phyloP scores from a whole-genome alignment of 805 yeast species.

The Metschnikowia picachoensis region DNA sequence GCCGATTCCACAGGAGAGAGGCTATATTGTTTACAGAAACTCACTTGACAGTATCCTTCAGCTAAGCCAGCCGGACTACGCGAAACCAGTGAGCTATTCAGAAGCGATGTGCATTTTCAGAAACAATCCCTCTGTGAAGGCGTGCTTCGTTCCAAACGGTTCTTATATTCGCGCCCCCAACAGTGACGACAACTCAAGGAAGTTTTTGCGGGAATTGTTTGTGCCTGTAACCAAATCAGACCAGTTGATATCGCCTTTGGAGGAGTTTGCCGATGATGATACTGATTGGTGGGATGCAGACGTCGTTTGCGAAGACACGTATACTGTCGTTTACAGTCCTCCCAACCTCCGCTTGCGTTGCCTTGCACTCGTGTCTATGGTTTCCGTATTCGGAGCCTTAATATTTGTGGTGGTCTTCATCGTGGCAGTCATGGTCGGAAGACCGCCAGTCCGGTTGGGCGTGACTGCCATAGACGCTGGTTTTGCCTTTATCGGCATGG shows the following conservation, averaged over 20 bases:
- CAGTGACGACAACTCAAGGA: slow-evolving; percentile 68
- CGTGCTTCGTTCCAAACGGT: slow-evolving; percentile 79
- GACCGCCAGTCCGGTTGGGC: slow-evolving; percentile 9
- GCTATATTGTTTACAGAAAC: slow-evolving; percentile 56
- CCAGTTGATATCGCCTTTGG: slow-evolving; percentile 39
- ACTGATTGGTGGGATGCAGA: slow-evolving; percentile 40
- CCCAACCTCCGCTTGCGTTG: slow-evolving; percentile 67
- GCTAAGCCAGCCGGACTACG: slow-evolving; percentile 48
- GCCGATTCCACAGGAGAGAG: slow-evolving; percentile 66
- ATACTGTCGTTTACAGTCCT: slow-evolving; percentile 82
- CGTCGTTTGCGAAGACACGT: slow-evolving; percentile 37
- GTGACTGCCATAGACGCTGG: not conserved
- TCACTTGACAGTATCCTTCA: slow-evolving; percentile 41
- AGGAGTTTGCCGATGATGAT: slow-evolving; percentile 21
- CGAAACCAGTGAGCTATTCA: slow-evolving; percentile 48
- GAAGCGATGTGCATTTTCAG: slow-evolving; percentile 45
- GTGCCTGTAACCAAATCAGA: slow-evolving; percentile 82
- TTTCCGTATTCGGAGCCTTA: slow-evolving; percentile 46
- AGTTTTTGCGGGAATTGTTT: slow-evolving; percentile 62
- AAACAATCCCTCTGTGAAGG: slow-evolving; percentile 37
- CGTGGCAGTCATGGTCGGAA: slow-evolving; percentile 27
- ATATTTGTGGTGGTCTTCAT: slow-evolving; percentile 23
- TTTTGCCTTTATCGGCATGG: not conserved
- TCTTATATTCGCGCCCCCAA: slow-evolving; percentile 81
- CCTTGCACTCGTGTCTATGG: slow-evolving; percentile 39